Evolutionary conservation across 2,329 filamentous ascomycete genomes (phyloP), one percentile per base, ranked within the genome.

Genomic region (Pseudogymnoascus sp.): DNA sequence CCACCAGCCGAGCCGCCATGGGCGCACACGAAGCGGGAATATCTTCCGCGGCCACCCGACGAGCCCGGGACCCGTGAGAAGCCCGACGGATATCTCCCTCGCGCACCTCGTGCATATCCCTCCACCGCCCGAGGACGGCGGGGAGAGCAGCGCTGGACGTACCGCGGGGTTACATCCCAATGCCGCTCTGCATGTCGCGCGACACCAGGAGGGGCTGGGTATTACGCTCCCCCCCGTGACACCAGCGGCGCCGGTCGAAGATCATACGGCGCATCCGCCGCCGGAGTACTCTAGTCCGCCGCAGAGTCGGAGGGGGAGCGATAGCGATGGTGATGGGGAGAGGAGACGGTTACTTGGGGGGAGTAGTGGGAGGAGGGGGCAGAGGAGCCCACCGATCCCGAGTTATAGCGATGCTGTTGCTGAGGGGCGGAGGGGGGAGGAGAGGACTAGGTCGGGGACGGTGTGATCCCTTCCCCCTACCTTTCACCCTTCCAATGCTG

Each of bases 31-130:
- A 65, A 95, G 89, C 71, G 89, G 90, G 62, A 93, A 91, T 70
- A 87, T 92, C 71, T 83, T 91, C 67, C 80, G 93, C 53, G 77
- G 77, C 61, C 80, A 86, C 66, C 89, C 92, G 7, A 89, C 89
- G 19, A 96, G 91, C 72, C 93, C 93, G 0, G 95, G 95, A 2
- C 95, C 95, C 1, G 83, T 92, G 65, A 85, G 93, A 69, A 96
- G 91, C 71, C 93, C 95, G 7, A 97, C 95, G 10, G 95, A 97
- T 74, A 99, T 99, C 68, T 97, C 93, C 7, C 83, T 99, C 59
- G 90, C 93, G 29, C 91, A 93, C 71, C 82, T 97, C 62, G 87
- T 90, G 50, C 89, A 88, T 64, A 81, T 88, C 62, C 82, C 86
- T 63, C 83, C 82, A 4, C 40, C 40, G 11, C 77, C 86, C 61